Conservation (phyloP, 495 filamentous ascomycete genomes). For the Antarctomyces pellizariae region DNA sequence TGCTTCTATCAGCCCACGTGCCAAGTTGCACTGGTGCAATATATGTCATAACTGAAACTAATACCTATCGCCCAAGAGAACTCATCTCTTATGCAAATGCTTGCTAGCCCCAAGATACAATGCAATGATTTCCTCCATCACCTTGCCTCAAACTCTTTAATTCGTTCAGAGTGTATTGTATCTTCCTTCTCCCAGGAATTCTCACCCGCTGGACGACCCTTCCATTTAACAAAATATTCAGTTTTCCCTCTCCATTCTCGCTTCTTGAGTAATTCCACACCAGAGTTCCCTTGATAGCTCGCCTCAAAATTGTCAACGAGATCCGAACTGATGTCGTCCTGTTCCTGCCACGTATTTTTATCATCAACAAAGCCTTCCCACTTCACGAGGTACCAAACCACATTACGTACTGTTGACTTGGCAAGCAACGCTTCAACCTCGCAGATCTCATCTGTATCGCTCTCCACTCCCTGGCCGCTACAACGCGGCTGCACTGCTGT, state of each 20-base stretch:
- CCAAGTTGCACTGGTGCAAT: too few species aligned
- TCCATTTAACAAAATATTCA: constrained; percentile 8
- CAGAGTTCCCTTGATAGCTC: constrained; percentile 7
- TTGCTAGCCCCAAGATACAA: constrained; percentile 1
- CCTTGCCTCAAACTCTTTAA: constrained; percentile 8
- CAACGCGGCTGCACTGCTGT: constrained; percentile 5
- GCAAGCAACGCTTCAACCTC: constrained; percentile 9
- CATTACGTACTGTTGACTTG: constrained; percentile 9
- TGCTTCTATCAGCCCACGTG: too few species aligned
- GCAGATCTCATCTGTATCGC: constrained; percentile 4
- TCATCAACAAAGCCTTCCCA: constrained; percentile 8
- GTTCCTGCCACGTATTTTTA: constrained; percentile 6
- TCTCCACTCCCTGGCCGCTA: constrained; percentile 5
- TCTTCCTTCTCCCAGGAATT: constrained; percentile 10
- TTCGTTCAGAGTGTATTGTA: constrained; percentile 8
- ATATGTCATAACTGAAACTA: too few species aligned
- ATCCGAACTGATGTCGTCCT: constrained; percentile 6
- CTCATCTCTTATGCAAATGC: too few species aligned
- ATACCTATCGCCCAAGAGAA: too few species aligned
- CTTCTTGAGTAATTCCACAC: constrained; percentile 2
- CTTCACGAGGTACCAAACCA: constrained; percentile 8
- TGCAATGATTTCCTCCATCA: constrained; percentile 2
- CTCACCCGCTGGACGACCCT: constrained; percentile 7
- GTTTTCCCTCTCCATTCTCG: neutral
- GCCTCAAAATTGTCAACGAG: constrained; percentile 7